Evolutionary conservation across 1,284 basidiomycete species (phyloP).

Genomic region (Thecaphora thlaspeos): DNA sequence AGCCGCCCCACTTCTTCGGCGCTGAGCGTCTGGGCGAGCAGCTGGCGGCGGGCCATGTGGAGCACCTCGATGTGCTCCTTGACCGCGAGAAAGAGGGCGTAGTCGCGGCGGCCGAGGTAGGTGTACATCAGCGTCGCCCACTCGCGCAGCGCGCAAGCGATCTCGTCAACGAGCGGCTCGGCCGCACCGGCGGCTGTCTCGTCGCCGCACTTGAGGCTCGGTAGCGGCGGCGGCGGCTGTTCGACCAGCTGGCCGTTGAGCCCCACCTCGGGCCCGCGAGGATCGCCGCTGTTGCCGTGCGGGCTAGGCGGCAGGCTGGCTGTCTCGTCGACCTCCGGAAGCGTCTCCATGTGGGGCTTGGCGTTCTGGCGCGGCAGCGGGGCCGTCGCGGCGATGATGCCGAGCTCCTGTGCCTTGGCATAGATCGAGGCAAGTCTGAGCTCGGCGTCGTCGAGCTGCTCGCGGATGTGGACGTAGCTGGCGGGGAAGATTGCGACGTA

Average conservation of each 20-base stretch:
- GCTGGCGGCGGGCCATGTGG: constrained; percentile 81
- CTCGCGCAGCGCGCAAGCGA: constrained; percentile 90
- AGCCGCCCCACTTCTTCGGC: constrained; percentile 81
- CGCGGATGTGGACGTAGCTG: constrained; percentile 82
- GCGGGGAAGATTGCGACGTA: constrained; percentile 95
- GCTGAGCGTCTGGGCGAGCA: constrained; percentile 81
- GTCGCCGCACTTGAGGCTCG: constrained; percentile 70
- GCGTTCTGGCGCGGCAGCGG: constrained; percentile 17
- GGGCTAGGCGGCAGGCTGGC: constrained; percentile 31
- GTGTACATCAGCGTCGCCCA: constrained; percentile 90
- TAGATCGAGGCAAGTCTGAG: constrained; percentile 74
- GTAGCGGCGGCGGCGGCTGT: constrained; percentile 79
- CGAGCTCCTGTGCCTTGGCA: constrained; percentile 38
- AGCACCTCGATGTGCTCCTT: constrained; percentile 86
- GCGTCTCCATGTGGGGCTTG: constrained; percentile 31
- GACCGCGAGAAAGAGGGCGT: constrained; percentile 81
- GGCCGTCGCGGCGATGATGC: constrained; percentile 36
- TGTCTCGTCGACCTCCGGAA: constrained; percentile 38
- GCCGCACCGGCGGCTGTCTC: constrained; percentile 38
- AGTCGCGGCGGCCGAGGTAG: constrained; percentile 83
- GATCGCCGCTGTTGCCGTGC: constrained; percentile 1
- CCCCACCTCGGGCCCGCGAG: constrained; percentile 16
- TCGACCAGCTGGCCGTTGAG: constrained; percentile 28
- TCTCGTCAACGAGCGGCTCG: constrained; percentile 94
- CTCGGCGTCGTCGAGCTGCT: constrained; percentile 84